Evolutionary conservation across 208 protist genomes (phyloP), one percentile per base, ranked within the genome.

Genomic region (Leishmania turanica): DNA sequence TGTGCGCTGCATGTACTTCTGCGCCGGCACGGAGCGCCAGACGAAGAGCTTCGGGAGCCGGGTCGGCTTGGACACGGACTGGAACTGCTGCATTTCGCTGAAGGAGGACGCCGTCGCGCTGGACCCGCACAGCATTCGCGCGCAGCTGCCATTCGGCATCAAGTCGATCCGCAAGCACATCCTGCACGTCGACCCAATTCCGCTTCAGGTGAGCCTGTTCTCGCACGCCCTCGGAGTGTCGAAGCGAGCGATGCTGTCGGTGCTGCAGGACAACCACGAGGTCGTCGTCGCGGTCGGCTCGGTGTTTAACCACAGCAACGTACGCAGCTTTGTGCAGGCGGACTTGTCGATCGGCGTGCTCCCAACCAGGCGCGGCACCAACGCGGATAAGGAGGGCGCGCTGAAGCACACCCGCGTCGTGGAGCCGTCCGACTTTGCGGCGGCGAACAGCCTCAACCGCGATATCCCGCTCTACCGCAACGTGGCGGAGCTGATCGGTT

Each of bases 31-130:
- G 72, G 89, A 97, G 77, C 87, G 93, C 56, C 92, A 91, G 58
- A 98, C 96, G 6, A 98, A 97, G 78, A 95, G 95, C 60, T 98
- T 99, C 77, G 97, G 96, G 31, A 89, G 89, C 53, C 93, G 96
- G 31, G 79, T 99, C 0, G 98, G 98, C 13, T 84, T 99, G 13
- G 94, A 98, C 78, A 98, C 96, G 49, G 98, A 99, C 81, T 99
- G 97, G 97, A 99, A 99, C 88, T 98, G 95, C 84, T 99, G 96
- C 83, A 99, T 99, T 53, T 98, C 96, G 2, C 84, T 99, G 17
- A 92, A 96, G 73, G 88, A 94, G 72, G 93, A 93, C 21, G 91
- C 90, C n/a, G 95, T 96, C 5, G 85, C 89, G 66, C 86, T 98
- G 19, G 96, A 97, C 79, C 83, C 84, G 54, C 84, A 92, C 73